These are phyloP conservation scores for Gossypium davidsonii DNA, from an alignment of 441 rosid species.

Conservation along the genomic window DNA sequence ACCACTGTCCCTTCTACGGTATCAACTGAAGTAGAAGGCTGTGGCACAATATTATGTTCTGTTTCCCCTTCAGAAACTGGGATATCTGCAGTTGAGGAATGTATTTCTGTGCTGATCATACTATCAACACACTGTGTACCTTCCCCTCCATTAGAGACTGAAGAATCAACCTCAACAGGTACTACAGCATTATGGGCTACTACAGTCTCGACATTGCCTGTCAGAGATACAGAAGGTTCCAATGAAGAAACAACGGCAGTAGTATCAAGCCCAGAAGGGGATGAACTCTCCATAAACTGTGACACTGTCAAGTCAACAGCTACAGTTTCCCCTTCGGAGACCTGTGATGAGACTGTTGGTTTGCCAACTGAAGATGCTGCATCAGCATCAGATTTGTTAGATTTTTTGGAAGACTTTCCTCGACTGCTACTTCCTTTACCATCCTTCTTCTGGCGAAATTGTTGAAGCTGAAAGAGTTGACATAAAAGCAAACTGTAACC, in stretches of 20 bases:
- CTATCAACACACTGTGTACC: slow-evolving; percentile 21
- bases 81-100: slow-evolving; percentile 22
- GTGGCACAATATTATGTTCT: slow-evolving; percentile 24
- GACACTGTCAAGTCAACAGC: slow-evolving; percentile 36
- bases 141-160: slow-evolving; percentile 31
- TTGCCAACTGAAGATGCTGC: slow-evolving; percentile 21
- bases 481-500: slow-evolving; percentile 4
- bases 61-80: slow-evolving; percentile 34
- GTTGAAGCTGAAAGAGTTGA: slow-evolving; percentile 76
- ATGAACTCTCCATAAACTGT: slow-evolving; percentile 27
- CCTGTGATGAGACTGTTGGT: slow-evolving; percentile 23
- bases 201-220: slow-evolving; percentile 13
- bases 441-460: slow-evolving; percentile 93
- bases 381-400: slow-evolving; percentile 47
- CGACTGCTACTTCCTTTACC: slow-evolving; percentile 67
- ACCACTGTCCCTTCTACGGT: slow-evolving; percentile 21
- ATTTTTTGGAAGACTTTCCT: slow-evolving; percentile 67
- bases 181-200: slow-evolving; percentile 24
- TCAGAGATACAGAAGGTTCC: slow-evolving; percentile 26
- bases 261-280: slow-evolving; percentile 29
- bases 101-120: slow-evolving; percentile 16
- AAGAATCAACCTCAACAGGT: slow-evolving; percentile 22
- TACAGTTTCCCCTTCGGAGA: slow-evolving; percentile 35
- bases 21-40: slow-evolving; percentile 19
- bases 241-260: slow-evolving; percentile 32